Evolutionary conservation across 805 yeast genomes (phyloP).

Genomic region (Saccharomycopsis sp.): DNA sequence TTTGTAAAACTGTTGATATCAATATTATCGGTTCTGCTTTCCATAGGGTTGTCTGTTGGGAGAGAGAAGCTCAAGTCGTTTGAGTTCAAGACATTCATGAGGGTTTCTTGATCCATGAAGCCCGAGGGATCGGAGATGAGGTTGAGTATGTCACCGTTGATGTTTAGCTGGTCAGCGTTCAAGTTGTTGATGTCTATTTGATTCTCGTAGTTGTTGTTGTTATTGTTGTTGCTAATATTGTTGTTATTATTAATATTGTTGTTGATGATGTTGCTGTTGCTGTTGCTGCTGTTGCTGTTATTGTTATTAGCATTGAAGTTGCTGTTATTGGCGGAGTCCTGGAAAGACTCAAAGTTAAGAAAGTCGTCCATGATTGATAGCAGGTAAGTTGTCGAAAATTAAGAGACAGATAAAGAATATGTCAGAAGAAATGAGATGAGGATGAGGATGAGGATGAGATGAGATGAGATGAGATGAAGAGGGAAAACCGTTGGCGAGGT

Average conservation of each 20-base stretch:
- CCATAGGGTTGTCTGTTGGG: not conserved
- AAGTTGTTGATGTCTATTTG: not conserved
- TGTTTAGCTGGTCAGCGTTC: not conserved
- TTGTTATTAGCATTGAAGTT: not conserved
- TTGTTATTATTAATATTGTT: constrained; percentile 1
- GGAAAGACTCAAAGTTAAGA: constrained; percentile 11
- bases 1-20: not conserved
- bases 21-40: not conserved
- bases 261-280: not conserved
- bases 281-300: constrained; percentile 1
- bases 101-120: no score
- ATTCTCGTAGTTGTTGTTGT: not conserved
- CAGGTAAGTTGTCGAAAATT: not conserved
- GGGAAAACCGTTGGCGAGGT: not conserved
- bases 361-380: constrained; percentile 15
- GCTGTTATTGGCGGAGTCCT: constrained; percentile 3
- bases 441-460: not conserved
- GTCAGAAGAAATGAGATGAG: not conserved
- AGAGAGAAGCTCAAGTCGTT: not conserved
- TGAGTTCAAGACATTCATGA: not conserved
- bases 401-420: not conserved
- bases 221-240: not conserved
- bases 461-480: not conserved
- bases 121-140: no score
- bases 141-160: no score